These are phyloP conservation scores for Glycine latifolia DNA, from an alignment of 306 rosid species.

Conservation along the genomic window DNA sequence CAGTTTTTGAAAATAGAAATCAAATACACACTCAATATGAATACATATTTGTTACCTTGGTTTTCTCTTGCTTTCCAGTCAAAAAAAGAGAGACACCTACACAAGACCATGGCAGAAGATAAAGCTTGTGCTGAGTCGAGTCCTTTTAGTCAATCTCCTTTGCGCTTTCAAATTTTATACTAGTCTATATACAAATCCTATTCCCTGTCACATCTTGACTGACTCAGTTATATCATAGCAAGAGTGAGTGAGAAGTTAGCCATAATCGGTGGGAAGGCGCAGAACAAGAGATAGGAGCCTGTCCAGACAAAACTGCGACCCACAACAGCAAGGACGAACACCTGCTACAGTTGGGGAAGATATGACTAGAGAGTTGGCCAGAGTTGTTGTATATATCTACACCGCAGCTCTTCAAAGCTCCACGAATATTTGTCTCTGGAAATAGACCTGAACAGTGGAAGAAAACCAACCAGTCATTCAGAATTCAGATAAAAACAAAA, in stretches of 20 bases:
- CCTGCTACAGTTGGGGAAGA: constrained; percentile 50
- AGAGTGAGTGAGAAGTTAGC: constrained; percentile 56
- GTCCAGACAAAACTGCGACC: constrained; percentile 3
- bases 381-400: constrained; percentile 60
- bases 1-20: not conserved
- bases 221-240: constrained; percentile 25
- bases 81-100: constrained; percentile 65
- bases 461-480: constrained; percentile 17
- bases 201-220: constrained; percentile 52
- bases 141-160: constrained; percentile 20
- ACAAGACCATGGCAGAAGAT: constrained; percentile 58
- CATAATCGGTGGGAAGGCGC: constrained; percentile 79
- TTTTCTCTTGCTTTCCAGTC: constrained; percentile 59
- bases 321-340: constrained; percentile 45
- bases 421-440: constrained; percentile 40
- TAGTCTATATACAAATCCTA: not conserved
- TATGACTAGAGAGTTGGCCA: constrained; percentile 70
- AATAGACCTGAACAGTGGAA: constrained; percentile 41
- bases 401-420: constrained; percentile 60
- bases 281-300: constrained; percentile 54
- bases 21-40: not conserved
- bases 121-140: constrained; percentile 21
- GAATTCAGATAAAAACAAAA: constrained; percentile 13
- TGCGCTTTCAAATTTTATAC: not conserved
- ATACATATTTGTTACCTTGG: constrained; percentile 58